Evolutionary conservation across 2,329 filamentous ascomycete genomes (phyloP).

Genomic region (Cordyceps pruinosa): DNA sequence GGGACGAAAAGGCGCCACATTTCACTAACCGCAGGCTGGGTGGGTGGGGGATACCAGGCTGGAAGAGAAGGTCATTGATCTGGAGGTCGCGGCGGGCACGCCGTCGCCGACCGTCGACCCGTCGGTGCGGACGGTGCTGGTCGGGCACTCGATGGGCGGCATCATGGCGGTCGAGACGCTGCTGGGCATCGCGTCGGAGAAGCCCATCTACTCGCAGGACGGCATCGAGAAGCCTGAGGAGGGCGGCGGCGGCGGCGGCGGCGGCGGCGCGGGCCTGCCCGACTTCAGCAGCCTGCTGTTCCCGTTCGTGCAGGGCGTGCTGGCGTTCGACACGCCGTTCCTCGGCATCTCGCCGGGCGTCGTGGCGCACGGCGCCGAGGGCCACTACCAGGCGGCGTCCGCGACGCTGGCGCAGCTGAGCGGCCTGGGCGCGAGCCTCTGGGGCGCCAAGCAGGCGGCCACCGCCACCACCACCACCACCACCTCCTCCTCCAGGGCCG

Average conservation of each 20-base stretch:
- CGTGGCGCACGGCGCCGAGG: constrained; percentile 80
- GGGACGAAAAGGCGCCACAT: neutral
- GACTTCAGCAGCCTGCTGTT: constrained; percentile 70
- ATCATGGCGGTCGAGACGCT: constrained; percentile 90
- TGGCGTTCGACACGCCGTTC: constrained; percentile 93
- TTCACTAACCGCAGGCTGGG: neutral
- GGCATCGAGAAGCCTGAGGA: constrained; percentile 31
- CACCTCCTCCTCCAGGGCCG: constrained; percentile 15
- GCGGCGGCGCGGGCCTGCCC: no score
- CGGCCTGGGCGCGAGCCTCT: constrained; percentile 61
- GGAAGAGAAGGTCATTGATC: constrained; percentile 84
- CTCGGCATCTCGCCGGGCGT: constrained; percentile 74
- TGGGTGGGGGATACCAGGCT: constrained; percentile 56
- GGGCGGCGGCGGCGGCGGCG: no score
- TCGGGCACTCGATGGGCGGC: constrained; percentile 88
- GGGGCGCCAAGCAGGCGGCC: constrained; percentile 43
- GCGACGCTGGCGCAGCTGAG: constrained; percentile 61
- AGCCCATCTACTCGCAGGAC: constrained; percentile 43
- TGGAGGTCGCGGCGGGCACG: constrained; percentile 77
- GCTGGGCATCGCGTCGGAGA: constrained; percentile 58
- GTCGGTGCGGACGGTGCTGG: constrained; percentile 70
- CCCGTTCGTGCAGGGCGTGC: constrained; percentile 80
- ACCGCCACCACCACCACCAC: no score
- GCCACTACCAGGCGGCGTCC: constrained; percentile 69
- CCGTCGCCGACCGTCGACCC: constrained; percentile 81